A percentile compares a stretch with the other conserved stretches of the same genome.
Conservation (phyloP, 495 filamentous ascomycete genomes). For the Endocarpon pusillum region DNA sequence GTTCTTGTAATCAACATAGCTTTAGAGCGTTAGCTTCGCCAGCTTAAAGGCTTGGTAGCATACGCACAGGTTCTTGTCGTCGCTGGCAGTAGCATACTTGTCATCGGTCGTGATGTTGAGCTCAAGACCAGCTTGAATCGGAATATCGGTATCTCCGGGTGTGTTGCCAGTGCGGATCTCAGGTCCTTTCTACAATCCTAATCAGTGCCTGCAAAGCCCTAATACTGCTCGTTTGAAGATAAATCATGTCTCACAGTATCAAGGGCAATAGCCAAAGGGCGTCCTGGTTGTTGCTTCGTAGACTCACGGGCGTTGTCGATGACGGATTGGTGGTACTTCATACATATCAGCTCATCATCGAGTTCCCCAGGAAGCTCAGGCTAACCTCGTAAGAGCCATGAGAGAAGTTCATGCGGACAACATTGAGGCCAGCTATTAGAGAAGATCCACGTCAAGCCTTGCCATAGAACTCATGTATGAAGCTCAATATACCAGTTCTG, state of each 20-base stretch:
- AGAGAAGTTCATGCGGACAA: conserved; percentile 99
- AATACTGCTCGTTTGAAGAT: background rate
- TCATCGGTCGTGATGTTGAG: conserved; percentile 97
- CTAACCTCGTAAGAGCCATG: conserved; percentile 80
- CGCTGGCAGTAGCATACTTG: conserved; percentile 67
- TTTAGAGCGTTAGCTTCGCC: conserved; percentile 18
- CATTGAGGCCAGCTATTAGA: conserved; percentile 66
- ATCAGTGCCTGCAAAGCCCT: background rate
- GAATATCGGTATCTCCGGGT: conserved; percentile 62
- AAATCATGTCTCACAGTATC: conserved; percentile 60
- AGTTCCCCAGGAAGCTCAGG: conserved; percentile 11
- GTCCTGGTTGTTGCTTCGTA: conserved; percentile 53
- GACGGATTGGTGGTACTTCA: conserved; percentile 77
- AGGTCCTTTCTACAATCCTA: conserved; percentile 56
- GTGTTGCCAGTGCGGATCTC: conserved; percentile 98
- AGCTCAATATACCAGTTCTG: conserved; percentile 43
- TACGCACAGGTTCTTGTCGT: conserved; percentile 83
- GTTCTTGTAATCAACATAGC: conserved; percentile 99
- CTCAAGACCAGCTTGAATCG: conserved; percentile 64
- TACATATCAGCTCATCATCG: conserved; percentile 9
- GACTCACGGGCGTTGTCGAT: conserved; percentile 86
- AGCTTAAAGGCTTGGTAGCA: conserved; percentile 1
- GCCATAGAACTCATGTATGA: background rate
- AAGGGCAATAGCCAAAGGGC: conserved; percentile 88
- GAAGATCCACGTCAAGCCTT: conserved; percentile 10